phyloP scores from a whole-genome alignment of 2,329 filamentous ascomycete species.

The Pyrenophora tritici-repentis region DNA sequence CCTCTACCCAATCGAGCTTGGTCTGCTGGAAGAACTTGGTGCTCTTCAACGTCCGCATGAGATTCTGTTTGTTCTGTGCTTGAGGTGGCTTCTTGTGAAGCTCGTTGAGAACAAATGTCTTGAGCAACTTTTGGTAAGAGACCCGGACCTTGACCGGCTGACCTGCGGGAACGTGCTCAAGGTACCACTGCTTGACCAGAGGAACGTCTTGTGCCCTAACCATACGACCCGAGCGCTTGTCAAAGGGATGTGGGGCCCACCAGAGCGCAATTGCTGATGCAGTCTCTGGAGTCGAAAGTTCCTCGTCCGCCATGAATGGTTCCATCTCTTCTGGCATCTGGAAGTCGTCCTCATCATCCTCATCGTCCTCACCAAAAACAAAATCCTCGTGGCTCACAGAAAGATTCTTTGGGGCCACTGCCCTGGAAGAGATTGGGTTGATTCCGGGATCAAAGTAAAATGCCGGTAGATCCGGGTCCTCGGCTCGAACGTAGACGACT shows the following conservation, averaged over 20 bases:
- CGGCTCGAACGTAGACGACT: constrained; percentile 84
- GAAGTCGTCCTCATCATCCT: constrained; percentile 84
- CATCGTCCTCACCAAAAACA: constrained; percentile 84
- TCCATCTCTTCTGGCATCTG: constrained; percentile 78
- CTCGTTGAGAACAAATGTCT: constrained; percentile 95
- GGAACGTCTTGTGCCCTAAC: constrained; percentile 96
- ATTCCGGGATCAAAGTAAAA: constrained; percentile 99
- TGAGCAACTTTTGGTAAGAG: constrained; percentile 96
- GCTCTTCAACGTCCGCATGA: constrained; percentile 86
- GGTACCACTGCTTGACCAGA: constrained; percentile 96
- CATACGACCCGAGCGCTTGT: constrained; percentile 92
- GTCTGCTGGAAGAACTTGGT: constrained; percentile 99
- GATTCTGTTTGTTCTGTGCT: constrained; percentile 90
- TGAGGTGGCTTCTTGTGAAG: constrained; percentile 95
- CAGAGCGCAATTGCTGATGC: constrained; percentile 89
- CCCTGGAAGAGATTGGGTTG: constrained; percentile 94
- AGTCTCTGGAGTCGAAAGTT: constrained; percentile 86
- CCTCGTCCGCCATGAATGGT: constrained; percentile 88
- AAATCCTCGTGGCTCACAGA: constrained; percentile 90
- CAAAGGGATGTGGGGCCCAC: constrained; percentile 98
- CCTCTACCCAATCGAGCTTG: constrained; percentile 98
- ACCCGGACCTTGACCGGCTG: constrained; percentile 97
- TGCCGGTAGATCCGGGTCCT: constrained; percentile 86
- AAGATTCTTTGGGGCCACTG: constrained; percentile 93
- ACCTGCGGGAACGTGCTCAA: constrained; percentile 89